phyloP scores from a whole-genome alignment of 257 asterid genomes.

The Leonotis leonurus region DNA sequence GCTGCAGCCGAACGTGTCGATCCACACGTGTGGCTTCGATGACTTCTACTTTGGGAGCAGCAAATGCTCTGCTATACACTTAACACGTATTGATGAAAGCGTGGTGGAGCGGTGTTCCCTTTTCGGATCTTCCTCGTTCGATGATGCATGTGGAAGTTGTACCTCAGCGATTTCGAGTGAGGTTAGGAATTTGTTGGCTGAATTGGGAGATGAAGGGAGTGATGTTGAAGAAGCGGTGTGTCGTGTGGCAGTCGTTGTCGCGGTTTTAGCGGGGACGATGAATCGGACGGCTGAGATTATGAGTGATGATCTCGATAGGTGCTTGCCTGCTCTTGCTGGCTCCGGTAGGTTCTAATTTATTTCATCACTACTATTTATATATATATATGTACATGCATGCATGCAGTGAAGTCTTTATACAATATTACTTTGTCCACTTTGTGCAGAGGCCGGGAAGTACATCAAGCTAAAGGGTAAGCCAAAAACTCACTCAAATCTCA shows the following conservation, averaged over 20 bases:
- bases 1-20: conserved; percentile 41
- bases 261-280: conserved; percentile 27
- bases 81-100: conserved; percentile 7
- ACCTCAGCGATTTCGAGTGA: conserved; percentile 22
- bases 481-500: neutral
- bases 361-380: neutral
- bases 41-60: conserved; percentile 26
- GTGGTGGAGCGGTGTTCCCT: conserved; percentile 30
- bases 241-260: conserved; percentile 34
- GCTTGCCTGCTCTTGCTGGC: neutral
- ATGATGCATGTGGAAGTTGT: conserved; percentile 40
- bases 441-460: conserved; percentile 39
- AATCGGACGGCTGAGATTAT: conserved; percentile 12
- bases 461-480: conserved; percentile 45
- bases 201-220: neutral
- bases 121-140: conserved; percentile 32
- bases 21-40: conserved; percentile 36
- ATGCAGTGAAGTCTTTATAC: no score
- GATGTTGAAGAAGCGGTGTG: conserved; percentile 32
- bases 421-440: no score
- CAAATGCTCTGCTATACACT: conserved; percentile 28
- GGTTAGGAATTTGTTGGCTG: conserved; percentile 11
- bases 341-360: neutral
- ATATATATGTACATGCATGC: no score
- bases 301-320: conserved; percentile 20